Percentiles rank a stretch among this genome's conserved stretches.
These are phyloP conservation scores for Vitis vinifera DNA, from an alignment of 164 flowering plant genomes.

Conservation along the genomic window ASM3070453v1 NC_081812.1:16787501-16788000, in stretches of 20 bases:
- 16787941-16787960: constrained; percentile 83
- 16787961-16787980: constrained; percentile 64
- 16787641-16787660: not conserved
- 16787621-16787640: constrained; percentile 37
- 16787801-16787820: constrained; percentile 96
- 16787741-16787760: not conserved
- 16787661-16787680: no score
- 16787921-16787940: constrained; percentile 63
- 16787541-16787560: constrained; percentile 92
- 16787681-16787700: no score
- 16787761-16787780: constrained; percentile 75
- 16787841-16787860: constrained; percentile 51
- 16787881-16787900: no score
- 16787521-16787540: constrained; percentile 72
- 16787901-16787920: not conserved
- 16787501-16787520: not conserved
- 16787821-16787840: constrained; percentile 99
- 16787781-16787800: constrained; percentile 79
- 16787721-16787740: not conserved
- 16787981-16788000: constrained; percentile 77
- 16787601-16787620: constrained; percentile 94
- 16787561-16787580: constrained; percentile 91
- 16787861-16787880: not conserved
- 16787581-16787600: constrained; percentile 95
- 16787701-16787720: not conserved